Evolutionary conservation across 2,329 filamentous ascomycete genomes (phyloP), one percentile per base, ranked within the genome.

Genomic region (Colletotrichum endophyticum): DNA sequence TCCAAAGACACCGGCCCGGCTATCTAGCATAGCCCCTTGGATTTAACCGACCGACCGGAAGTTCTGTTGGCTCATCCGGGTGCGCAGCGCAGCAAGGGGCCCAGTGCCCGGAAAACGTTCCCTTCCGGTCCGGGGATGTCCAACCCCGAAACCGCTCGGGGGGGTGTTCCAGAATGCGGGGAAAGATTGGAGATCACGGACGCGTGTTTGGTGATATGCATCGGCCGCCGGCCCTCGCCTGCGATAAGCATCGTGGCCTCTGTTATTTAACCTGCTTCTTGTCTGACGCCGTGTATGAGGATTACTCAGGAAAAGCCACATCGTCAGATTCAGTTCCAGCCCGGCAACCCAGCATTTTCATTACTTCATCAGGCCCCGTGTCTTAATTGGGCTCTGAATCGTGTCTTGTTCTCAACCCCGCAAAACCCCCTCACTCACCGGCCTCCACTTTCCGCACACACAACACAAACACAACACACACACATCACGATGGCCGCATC

Each of bases 121-220:
- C 62, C 34, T 39, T 66, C 34, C 34, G 25, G 62, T 28, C 62
- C 62, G 62, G 62, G 34, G 25, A 27, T 34, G 32, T 53, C 6
- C 44, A 53, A 22, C 44, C 62, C 62, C 62, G 62, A 66, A 66
- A 66, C 62, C 62, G 62, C 62, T 44, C 62, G 62, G 62, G 25
- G 25, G 62, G n/a, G 44, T 53, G 44, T 53, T 53, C 13, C 62
- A 36, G 62, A 44, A 28, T 73, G 71, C 71, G 71, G 71, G 71
- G 70, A 69, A 57, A 28, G 22, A 53, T 53, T 53, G 44, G 44
- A 53, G 44, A 53, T 53, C 15, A 36, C 49, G 67, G 36, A 34
- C 30, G 56, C 19, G 27, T 13, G 19, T 16, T 39, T 8, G 49
- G 62, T 6, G 64, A 63, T 30, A 30, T 61, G 70, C 32, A 16